Base-by-base conservation (phyloP, 768 basidiomycete genomes). In the Suillus plorans region DNA sequence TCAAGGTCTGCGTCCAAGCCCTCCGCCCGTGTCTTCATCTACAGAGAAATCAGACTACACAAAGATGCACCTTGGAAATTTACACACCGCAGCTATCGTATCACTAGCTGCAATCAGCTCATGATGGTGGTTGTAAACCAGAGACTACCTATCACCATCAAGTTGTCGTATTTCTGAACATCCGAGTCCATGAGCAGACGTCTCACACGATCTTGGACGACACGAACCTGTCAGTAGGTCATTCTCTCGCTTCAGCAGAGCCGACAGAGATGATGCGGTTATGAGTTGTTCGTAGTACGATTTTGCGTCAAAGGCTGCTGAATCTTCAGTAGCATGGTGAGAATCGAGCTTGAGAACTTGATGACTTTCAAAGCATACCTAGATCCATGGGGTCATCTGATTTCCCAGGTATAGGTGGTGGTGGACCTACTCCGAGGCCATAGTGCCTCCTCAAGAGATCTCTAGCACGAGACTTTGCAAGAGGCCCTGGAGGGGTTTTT, bases 101-200 rank as follows among this genome's bases (percentile, higher is more conserved):
- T 95, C 92, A 65, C 90, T 94, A 3, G 95, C 95, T 1, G 93
- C 92, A 60, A 97, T 95, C 22, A 97, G 88, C 68, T 97, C 95
- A 65, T 95, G 94, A 71, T 97, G 95, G 72, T 96, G 95, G 70
- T 96, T 95, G 73, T 97, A 97, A 13, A 97, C 95, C 52, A 97
- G 81, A 10, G 91, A 90, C 75, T 97, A 95, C 28, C 93, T 81
- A 71, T 97, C 95, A 71, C 90, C 87, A 63, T 97, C 94, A 16
- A 97, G 78, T 67, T 94, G 86, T 39, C 92, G 83, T 65, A 97
- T 96, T 75, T 97, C 95, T 95, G 49, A 72, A 65, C 37, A 65
- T 62, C 50, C 28, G 4, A 28, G 28, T 52, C n/a, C 45, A 53
- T 37, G 37, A 20, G 3, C 7, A 6, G 5, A 41, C 14, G 4